phyloP scores from a whole-genome alignment of 139 green algal species.

The Chlorella ohadii region DNA sequence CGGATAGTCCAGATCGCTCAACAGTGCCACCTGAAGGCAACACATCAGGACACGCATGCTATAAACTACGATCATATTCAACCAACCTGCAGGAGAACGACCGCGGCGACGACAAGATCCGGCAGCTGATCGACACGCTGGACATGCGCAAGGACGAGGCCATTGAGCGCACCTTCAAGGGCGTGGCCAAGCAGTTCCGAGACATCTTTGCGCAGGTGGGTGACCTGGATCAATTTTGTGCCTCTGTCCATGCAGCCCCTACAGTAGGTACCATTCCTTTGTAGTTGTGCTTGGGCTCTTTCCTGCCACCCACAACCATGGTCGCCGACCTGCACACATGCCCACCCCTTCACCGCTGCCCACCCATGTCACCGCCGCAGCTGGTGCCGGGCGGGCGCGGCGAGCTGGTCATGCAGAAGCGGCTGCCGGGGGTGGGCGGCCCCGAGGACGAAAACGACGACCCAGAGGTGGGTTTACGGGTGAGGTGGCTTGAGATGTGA shows the following conservation, averaged over 20 bases:
- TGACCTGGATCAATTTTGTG: no score
- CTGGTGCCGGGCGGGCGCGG: constrained; percentile 86
- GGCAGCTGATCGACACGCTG: constrained; percentile 86
- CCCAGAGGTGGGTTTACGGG: constrained; percentile 55
- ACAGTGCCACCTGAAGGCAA: no score
- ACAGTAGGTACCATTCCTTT: no score
- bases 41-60: no score
- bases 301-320: no score
- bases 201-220: constrained; percentile 84
- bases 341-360: no score
- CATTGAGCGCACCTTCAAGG: constrained; percentile 98
- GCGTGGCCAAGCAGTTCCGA: constrained; percentile 93
- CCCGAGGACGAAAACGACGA: constrained; percentile 57
- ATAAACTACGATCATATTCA: background rate
- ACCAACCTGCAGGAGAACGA: constrained; percentile 11
- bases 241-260: no score
- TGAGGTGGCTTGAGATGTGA: no score
- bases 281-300: no score
- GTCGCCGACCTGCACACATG: no score
- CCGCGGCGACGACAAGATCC: constrained; percentile 62
- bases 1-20: no score
- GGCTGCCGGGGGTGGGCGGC: constrained; percentile 26
- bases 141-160: constrained; percentile 97
- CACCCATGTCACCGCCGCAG: no score
- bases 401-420: constrained; percentile 89